Evolutionary conservation across 306 rosid genomes (phyloP).

Genomic region (Glycyrrhiza uralensis): DNA sequence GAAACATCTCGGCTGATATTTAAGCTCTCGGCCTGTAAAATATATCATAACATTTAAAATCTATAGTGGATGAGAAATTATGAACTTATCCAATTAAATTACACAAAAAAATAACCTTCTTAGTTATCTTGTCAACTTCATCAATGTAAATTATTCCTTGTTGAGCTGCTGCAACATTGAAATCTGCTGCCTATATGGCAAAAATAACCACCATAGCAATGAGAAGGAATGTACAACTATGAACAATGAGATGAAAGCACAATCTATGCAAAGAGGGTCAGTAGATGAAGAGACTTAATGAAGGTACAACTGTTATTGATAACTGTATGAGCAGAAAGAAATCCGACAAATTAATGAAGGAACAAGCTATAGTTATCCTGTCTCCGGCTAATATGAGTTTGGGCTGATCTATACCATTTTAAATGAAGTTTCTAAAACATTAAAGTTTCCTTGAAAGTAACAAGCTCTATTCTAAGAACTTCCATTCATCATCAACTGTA

Average conservation of each 20-base stretch:
- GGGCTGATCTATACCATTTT: not conserved
- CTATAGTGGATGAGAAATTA: slow-evolving; percentile 12
- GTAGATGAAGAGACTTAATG: too few species aligned
- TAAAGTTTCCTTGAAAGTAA: slow-evolving; percentile 5
- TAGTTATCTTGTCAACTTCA: slow-evolving; percentile 99
- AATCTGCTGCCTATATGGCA: slow-evolving; percentile 78
- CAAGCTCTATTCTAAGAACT: slow-evolving; percentile 2
- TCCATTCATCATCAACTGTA: not conserved
- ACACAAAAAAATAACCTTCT: slow-evolving; percentile 61
- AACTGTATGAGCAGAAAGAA: not conserved
- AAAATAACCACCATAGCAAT: slow-evolving; percentile 24
- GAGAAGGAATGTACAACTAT: slow-evolving; percentile 24
- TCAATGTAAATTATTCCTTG: slow-evolving; percentile 97
- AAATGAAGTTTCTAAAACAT: slow-evolving; percentile 10
- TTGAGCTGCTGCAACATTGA: slow-evolving; percentile 97
- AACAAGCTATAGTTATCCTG: not conserved
- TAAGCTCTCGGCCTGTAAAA: slow-evolving; percentile 85
- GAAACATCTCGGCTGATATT: slow-evolving; percentile 96
- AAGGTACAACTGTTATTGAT: not conserved
- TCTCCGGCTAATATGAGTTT: not conserved
- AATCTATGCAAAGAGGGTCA: not conserved
- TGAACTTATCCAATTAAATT: not conserved
- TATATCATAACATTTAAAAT: slow-evolving; percentile 16
- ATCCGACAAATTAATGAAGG: not conserved
- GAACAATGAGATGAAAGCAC: not conserved